Conservation (phyloP, 2,329 filamentous ascomycete species). For the Arthrobotrys conoides region DNA sequence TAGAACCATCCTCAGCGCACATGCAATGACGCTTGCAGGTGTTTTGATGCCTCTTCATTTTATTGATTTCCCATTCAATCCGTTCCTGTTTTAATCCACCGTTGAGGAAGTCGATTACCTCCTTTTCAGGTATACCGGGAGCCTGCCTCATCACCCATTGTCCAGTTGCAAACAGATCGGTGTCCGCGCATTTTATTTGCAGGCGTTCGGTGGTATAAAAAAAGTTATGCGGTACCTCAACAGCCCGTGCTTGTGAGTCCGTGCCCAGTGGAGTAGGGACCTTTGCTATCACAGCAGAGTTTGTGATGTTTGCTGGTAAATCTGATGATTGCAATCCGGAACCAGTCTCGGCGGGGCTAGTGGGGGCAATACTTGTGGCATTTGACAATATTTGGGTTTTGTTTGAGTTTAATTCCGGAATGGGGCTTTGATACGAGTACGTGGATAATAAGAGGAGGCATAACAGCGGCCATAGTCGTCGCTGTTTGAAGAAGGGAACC, state of each 20-base stretch:
- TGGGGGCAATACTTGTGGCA: background rate
- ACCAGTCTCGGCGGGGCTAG: background rate
- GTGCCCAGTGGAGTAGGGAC: background rate
- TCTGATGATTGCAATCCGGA: background rate
- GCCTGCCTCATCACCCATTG: background rate
- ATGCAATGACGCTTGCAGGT: background rate
- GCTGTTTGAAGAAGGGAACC: background rate
- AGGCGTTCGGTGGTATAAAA: background rate
- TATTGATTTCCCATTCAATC: background rate
- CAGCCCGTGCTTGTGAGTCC: background rate
- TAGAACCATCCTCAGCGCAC: background rate
- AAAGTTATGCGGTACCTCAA: background rate
- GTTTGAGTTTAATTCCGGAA: background rate
- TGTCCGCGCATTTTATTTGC: background rate
- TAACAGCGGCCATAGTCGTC: background rate
- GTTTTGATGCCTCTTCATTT: background rate
- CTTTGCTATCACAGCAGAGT: background rate
- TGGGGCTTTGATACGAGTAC: background rate
- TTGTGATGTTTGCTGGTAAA: background rate
- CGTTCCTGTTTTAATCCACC: background rate
- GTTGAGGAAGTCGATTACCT: background rate
- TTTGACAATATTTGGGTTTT: background rate
- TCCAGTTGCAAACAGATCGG: background rate
- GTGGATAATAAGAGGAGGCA: background rate
- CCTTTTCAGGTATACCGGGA: background rate